These are phyloP conservation scores for Clavispora vitiphila DNA, from an alignment of 805 yeast genomes.

Conservation along the genomic window DNA sequence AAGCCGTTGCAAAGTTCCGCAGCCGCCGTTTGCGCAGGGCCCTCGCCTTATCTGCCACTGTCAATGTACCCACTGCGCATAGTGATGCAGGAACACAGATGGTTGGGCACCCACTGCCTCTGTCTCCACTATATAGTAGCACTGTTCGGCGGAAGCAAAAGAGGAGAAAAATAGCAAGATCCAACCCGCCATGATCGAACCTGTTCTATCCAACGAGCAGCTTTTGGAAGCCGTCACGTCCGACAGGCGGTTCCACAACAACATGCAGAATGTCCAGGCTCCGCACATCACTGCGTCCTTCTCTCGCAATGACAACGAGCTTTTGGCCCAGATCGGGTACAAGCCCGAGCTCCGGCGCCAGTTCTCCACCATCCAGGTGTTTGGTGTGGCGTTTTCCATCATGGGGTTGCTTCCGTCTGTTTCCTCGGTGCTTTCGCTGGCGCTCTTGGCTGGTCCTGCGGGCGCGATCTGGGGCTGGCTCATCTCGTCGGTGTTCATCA, in stretches of 20 bases:
- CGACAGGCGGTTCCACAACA: constrained; percentile 22
- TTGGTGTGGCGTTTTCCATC: constrained; percentile 67
- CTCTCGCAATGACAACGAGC: constrained; percentile 20
- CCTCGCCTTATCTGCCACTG: too few species aligned
- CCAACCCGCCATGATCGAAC: constrained; percentile 1
- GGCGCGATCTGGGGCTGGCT: constrained; percentile 75
- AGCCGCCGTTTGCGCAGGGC: too few species aligned
- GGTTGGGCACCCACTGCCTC: too few species aligned
- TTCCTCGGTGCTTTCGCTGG: constrained; percentile 49
- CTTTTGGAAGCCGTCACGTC: constrained; percentile 22
- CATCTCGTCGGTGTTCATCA: constrained; percentile 49
- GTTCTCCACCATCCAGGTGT: constrained; percentile 58
- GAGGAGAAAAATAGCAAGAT: background rate
- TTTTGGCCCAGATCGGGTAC: constrained; percentile 58
- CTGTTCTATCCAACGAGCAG: constrained; percentile 18
- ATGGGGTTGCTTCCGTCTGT: constrained; percentile 69
- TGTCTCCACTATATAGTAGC: background rate
- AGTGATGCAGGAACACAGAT: too few species aligned
- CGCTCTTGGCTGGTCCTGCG: constrained; percentile 59
- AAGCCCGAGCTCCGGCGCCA: constrained; percentile 62
- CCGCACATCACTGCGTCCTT: constrained; percentile 17
- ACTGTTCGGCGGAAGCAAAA: background rate
- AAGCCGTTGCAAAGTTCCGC: too few species aligned
- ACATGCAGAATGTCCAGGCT: constrained; percentile 25
- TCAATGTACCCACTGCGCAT: too few species aligned